phyloP scores from a whole-genome alignment of 2,329 filamentous ascomycete genomes.

The Bipolaris zeicola region DNA sequence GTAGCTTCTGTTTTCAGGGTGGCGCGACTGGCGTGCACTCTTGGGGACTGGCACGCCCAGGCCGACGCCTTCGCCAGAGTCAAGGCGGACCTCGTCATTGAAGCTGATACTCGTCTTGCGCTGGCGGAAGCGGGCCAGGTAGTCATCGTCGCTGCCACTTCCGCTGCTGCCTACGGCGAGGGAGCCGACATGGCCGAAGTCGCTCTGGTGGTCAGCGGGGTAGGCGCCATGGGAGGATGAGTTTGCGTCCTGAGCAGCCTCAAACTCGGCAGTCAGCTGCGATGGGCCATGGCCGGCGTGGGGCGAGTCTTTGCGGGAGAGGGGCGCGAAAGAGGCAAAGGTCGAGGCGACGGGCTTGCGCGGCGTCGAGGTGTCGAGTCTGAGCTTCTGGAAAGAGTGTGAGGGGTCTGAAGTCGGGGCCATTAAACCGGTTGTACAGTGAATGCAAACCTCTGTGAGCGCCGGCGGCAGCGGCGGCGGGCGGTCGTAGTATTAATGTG shows the following conservation, averaged over 20 bases:
- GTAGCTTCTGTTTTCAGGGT: slow-evolving; percentile 36
- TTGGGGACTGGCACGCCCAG: slow-evolving; percentile 49
- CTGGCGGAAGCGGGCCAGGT: slow-evolving; percentile 38
- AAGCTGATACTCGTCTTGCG: slow-evolving; percentile 51
- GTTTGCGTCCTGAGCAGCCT: slow-evolving; percentile 24
- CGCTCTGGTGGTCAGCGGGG: slow-evolving; percentile 22
- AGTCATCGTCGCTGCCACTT: slow-evolving; percentile 30
- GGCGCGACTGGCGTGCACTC: slow-evolving; percentile 22
- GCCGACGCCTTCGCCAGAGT: slow-evolving; percentile 47
- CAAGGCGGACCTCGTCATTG: slow-evolving; percentile 48
- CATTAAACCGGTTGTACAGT: slow-evolving; percentile 46
- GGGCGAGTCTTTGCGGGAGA: slow-evolving; percentile 37
- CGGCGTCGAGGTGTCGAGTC: slow-evolving; percentile 46
- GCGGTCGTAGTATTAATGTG: slow-evolving; percentile 35
- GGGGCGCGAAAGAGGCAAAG: slow-evolving; percentile 45
- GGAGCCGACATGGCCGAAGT: slow-evolving; percentile 25
- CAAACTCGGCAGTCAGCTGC: slow-evolving; percentile 26
- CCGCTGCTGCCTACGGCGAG: slow-evolving; percentile 33
- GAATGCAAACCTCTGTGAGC: slow-evolving; percentile 39
- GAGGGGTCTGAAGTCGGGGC: slow-evolving; percentile 47
- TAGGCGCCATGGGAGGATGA: slow-evolving; percentile 26
- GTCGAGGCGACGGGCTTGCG: slow-evolving; percentile 45
- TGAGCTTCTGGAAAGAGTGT: slow-evolving; percentile 52
- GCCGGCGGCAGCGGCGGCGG: slow-evolving; percentile 20
- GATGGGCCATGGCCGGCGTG: slow-evolving; percentile 31